Evolutionary conservation across 139 green algal genomes (phyloP), one percentile per base, ranked within the genome.

Genomic region (Marvania coccoides): DNA sequence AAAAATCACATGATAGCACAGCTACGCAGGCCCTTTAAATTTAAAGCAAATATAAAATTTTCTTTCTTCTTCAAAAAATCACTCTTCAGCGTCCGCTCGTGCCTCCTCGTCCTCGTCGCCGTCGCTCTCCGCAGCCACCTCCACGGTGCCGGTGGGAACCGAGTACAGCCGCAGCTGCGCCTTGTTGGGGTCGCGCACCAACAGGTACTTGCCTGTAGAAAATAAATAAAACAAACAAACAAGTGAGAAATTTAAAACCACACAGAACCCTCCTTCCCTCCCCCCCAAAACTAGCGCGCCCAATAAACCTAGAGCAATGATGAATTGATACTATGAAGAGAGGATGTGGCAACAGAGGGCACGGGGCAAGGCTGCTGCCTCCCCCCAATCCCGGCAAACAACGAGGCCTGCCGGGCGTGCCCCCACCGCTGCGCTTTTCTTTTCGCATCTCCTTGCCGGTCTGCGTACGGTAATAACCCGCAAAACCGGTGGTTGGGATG

Each of bases 161-260:
- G 70, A 70, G 74, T 95, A 95, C 55, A 97, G 70, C 28, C 85
- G 78, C 58, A 96, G 76, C 42, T 95, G 74, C 24, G 90, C 83
- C 75, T 97, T 98, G 85, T 95, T 97, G 66, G 94, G 88, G 69
- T 98, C 93, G 74, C 88, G 87, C 8, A 98, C 80, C 39, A 97
- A 73, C 29, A 97, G 80, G 75, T 93, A 97, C 47, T 84, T 86
- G 54, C 87, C 77, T 72, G 35, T 12, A 48, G 19, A 8, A 53
- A 12, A 28, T 28, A 38, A 19, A 30, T 19, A 42, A 24, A 45
- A 24, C 12, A 58, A 9, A 26, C 6, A 26, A 69, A 10, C 37
- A 13, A 48, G 23, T 45, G 46, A 9, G 39, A 30, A 64, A 24
- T 19, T 35, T 24, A 10, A 66, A 6, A 24, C 8, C 4, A 12